Base-by-base conservation (phyloP, 2,329 filamentous ascomycete genomes). In the Exophiala mesophila region DNA sequence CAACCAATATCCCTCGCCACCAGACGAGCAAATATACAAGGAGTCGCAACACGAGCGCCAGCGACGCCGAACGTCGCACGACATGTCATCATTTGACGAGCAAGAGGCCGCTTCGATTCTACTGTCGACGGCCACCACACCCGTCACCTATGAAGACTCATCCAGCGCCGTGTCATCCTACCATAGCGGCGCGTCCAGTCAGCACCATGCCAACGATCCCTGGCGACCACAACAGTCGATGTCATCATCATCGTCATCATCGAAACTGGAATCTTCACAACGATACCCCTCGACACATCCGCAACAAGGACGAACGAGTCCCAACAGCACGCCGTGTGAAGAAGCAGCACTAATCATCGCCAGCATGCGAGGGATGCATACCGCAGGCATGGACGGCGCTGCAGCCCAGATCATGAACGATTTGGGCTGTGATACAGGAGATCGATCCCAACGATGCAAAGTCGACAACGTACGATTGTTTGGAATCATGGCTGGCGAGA, bases 251-350 rank as follows among this genome's bases (percentile, higher is more conserved):
- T 26, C 23, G 12, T 6, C 7, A 26, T 26, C 23, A 26, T 26
- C 23, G 6, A 12, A 12, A 23, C 37, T 9, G 8, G 30, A 17
- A 31, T 13, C 2, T 17, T 8, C 15, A 9, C 23, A 10, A n/a
- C 32, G 26, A 30, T 19, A 15, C 26, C 18, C 5, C 16, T 23
- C 18, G 15, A 36, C 20, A 13, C 9, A n/a, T 16, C 33, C 17
- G 16, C 7, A 26, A 7, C 17, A 15, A 29, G n/a, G n/a, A n/a
- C 28, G 12, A 13, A 3, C 34, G 41, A 18, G 23, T 26, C 23
- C 32, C 32, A 50, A 50, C 34, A 50, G 32, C 30, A 47, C 44
- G 18, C 38, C 44, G n/a, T 47, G 47, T 19, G 31, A 41, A 9
- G 26, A 50, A 36, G 40, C 47, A 7, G 47, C 40, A 1, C 18